phyloP scores from a whole-genome alignment of 2,329 filamentous ascomycete genomes.

The Helotiales sp. region DNA sequence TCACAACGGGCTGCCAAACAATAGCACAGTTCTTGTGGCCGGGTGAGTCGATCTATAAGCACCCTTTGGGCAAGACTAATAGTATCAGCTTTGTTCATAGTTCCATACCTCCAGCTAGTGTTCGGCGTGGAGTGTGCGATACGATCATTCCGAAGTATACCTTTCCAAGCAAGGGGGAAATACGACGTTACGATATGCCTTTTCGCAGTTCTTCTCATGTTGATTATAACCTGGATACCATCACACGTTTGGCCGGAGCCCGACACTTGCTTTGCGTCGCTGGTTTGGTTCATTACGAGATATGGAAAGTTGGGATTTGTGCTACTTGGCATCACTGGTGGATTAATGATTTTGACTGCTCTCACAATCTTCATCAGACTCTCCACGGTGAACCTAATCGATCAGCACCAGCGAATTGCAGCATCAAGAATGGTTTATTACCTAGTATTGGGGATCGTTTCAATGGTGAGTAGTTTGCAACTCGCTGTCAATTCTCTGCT shows the following conservation, averaged over 20 bases:
- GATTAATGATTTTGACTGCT: slow-evolving; percentile 50
- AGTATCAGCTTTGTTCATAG: slow-evolving; percentile 62
- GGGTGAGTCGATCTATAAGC: slow-evolving; percentile 44
- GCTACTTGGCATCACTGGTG: slow-evolving; percentile 51
- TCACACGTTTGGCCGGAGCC: slow-evolving; percentile 55
- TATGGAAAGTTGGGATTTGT: slow-evolving; percentile 60
- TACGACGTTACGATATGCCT: slow-evolving; percentile 62
- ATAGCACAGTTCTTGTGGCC: slow-evolving; percentile 61
- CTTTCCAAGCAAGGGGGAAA: slow-evolving; percentile 59
- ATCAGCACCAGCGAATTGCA: slow-evolving; percentile 58
- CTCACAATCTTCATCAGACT: slow-evolving; percentile 58
- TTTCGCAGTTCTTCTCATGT: slow-evolving; percentile 48
- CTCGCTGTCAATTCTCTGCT: slow-evolving; percentile 22
- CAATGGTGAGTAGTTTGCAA: slow-evolving; percentile 49
- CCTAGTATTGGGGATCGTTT: slow-evolving; percentile 52
- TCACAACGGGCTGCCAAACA: slow-evolving; percentile 52
- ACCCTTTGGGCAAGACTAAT: slow-evolving; percentile 19
- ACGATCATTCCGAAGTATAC: slow-evolving; percentile 52
- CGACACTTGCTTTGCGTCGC: slow-evolving; percentile 64
- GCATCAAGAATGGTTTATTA: slow-evolving; percentile 73
- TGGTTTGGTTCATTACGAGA: slow-evolving; percentile 66
- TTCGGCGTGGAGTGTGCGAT: slow-evolving; percentile 63
- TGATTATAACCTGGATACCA: slow-evolving; percentile 58
- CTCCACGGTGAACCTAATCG: slow-evolving; percentile 53
- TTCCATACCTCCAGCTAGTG: slow-evolving; percentile 64